These are phyloP conservation scores for Aciculoconidium aculeatum DNA, from an alignment of 805 yeast genomes.

Conservation along the genomic window DNA sequence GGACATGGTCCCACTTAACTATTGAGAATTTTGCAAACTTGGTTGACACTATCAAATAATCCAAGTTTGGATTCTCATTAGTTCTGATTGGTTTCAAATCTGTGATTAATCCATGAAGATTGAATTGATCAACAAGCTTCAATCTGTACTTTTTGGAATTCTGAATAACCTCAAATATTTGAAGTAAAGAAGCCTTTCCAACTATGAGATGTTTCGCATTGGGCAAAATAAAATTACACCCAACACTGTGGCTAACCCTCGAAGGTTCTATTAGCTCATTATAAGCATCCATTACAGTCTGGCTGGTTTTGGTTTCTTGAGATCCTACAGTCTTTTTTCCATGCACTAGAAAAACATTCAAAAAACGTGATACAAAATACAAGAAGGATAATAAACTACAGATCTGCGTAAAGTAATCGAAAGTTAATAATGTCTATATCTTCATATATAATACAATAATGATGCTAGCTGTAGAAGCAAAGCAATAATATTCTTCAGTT, in stretches of 20 bases:
- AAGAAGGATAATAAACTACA: too few relatives aligned
- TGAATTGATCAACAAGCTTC: conserved; percentile 52
- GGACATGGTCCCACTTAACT: conserved; percentile 58
- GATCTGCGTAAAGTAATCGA: too few relatives aligned
- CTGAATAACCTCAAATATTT: conserved; percentile 44
- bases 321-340: too few relatives aligned
- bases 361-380: too few relatives aligned
- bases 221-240: conserved; percentile 45
- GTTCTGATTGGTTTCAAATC: conserved; percentile 49
- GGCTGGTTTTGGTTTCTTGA: too few relatives aligned
- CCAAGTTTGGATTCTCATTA: conserved; percentile 42
- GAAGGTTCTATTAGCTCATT: conserved; percentile 75
- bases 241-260: conserved; percentile 55
- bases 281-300: conserved; percentile 83
- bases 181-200: conserved; percentile 66
- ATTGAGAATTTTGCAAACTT: conserved; percentile 73
- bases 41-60: conserved; percentile 61
- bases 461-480: too few relatives aligned
- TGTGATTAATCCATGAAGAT: conserved; percentile 63
- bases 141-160: conserved; percentile 20
- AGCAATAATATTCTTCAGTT: too few relatives aligned
- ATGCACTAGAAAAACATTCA: too few relatives aligned
- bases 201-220: conserved; percentile 52
- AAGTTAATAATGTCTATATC: too few relatives aligned
- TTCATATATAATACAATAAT: too few relatives aligned